A percentile compares a stretch with the other conserved stretches of the same genome.
These are phyloP conservation scores for Salix udensis DNA, from an alignment of 345 rosid genomes.

Conservation along the genomic window DNA sequence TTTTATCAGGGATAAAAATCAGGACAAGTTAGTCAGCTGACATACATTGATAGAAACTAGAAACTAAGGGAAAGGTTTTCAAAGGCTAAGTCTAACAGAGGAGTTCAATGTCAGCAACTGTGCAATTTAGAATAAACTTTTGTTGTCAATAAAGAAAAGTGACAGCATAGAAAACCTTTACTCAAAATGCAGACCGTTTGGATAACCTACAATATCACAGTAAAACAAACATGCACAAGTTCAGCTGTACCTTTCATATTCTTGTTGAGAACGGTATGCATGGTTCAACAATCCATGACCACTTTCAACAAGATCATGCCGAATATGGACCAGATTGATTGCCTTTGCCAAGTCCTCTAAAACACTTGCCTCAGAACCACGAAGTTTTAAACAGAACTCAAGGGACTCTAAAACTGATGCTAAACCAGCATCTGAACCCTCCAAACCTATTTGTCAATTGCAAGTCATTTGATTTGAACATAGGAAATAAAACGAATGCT, in stretches of 20 bases:
- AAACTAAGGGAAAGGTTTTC: neutral
- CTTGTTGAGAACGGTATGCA: constrained; percentile 80
- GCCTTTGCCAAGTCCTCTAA: constrained; percentile 88
- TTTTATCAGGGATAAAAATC: no score
- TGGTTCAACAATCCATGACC: constrained; percentile 71
- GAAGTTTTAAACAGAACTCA: constrained; percentile 80
- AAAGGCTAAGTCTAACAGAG: neutral
- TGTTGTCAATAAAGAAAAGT: neutral
- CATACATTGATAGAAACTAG: neutral
- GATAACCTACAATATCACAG: constrained; percentile 6
- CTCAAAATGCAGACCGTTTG: neutral
- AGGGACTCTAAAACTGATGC: constrained; percentile 80
- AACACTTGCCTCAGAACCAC: constrained; percentile 92
- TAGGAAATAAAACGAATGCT: neutral
- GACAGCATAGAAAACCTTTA: neutral
- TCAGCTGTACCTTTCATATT: constrained; percentile 67
- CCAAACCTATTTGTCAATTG: constrained; percentile 52
- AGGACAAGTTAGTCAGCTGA: no score
- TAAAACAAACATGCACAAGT: constrained; percentile 3
- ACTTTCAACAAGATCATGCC: constrained; percentile 83
- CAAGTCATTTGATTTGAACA: neutral
- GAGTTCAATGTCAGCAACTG: neutral
- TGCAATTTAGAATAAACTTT: neutral
- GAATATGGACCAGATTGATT: constrained; percentile 73
- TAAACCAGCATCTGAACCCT: constrained; percentile 87